Evolutionary conservation across 179 eudicot species (phyloP).

Genomic region (Silene noctiflora): DNA sequence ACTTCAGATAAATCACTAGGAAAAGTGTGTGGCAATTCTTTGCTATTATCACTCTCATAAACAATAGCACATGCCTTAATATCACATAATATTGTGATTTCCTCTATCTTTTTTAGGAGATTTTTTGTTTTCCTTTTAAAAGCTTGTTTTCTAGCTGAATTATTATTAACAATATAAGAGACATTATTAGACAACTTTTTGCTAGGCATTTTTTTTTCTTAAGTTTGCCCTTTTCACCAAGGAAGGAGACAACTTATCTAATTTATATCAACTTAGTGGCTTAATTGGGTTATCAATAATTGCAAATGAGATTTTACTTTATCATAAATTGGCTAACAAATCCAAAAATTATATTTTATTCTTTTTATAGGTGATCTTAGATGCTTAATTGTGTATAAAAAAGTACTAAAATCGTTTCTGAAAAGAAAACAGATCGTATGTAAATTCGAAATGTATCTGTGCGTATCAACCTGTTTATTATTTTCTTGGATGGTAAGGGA

Average conservation of each 20-base stretch:
- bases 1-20: neutral
- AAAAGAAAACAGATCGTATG: too few species aligned
- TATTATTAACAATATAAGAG: conserved; percentile 5
- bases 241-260: neutral
- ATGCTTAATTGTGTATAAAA: too few species aligned
- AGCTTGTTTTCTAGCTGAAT: neutral
- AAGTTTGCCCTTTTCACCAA: neutral
- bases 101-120: conserved; percentile 8
- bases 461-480: too few species aligned
- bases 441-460: too few species aligned
- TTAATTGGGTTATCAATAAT: neutral
- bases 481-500: too few species aligned
- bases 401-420: too few species aligned
- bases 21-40: neutral
- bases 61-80: conserved; percentile 14
- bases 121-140: neutral
- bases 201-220: neutral
- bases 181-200: neutral
- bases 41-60: neutral
- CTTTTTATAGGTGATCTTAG: neutral
- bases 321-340: neutral
- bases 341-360: neutral
- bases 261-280: too few species aligned
- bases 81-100: conserved; percentile 19
- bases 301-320: neutral